These are phyloP conservation scores for Croton setiger DNA, from an alignment of 441 rosid genomes.

Conservation along the genomic window DNA sequence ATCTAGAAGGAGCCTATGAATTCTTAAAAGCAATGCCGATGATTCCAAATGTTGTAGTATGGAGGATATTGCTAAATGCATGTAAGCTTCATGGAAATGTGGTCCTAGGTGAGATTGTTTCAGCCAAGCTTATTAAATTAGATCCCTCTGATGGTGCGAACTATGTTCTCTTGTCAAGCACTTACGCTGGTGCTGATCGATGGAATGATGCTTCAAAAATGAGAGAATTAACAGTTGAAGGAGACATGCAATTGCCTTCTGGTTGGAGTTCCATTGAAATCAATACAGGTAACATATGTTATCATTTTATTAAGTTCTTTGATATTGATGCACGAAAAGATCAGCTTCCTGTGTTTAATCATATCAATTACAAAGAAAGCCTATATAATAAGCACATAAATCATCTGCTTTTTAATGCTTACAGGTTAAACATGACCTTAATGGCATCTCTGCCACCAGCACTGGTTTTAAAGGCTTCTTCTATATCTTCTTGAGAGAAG, in stretches of 20 bases:
- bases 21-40: conserved; percentile 48
- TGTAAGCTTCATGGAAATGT: conserved; percentile 52
- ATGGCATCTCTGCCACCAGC: conserved; percentile 69
- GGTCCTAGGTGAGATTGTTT: conserved; percentile 44
- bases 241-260: conserved; percentile 40
- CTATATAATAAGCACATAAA: neutral
- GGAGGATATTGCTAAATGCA: conserved; percentile 56
- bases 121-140: conserved; percentile 35
- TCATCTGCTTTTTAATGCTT: neutral
- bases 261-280: conserved; percentile 46
- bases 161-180: conserved; percentile 59
- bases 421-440: conserved; percentile 56
- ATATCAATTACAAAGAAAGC: neutral
- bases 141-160: conserved; percentile 58
- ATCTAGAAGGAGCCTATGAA: conserved; percentile 40
- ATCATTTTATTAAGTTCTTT: neutral
- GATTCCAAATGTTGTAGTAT: conserved; percentile 48
- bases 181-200: conserved; percentile 59
- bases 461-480: conserved; percentile 72
- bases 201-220: conserved; percentile 57
- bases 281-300: conserved; percentile 7
- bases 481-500: conserved; percentile 82
- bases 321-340: neutral
- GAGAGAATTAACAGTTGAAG: conserved; percentile 48
- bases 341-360: conserved; percentile 1